A percentile compares a stretch with the other conserved stretches of the same genome.
Conservation (phyloP, 2,329 filamentous ascomycete genomes). For the Fusarium metavorans region DNA sequence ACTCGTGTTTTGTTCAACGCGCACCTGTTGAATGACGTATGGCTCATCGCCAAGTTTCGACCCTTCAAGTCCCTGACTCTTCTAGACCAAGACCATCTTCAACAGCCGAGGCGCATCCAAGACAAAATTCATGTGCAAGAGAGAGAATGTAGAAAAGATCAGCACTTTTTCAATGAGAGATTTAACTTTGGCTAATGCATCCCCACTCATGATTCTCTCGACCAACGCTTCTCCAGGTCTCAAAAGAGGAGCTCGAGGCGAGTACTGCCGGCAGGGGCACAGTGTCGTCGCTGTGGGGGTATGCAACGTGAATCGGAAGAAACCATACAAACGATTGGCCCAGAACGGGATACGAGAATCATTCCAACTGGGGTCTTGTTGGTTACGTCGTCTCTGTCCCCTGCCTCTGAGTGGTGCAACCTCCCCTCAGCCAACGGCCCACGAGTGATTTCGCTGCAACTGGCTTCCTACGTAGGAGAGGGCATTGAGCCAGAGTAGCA, state of each 20-base stretch:
- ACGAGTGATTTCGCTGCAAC: neutral
- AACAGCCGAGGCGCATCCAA: neutral
- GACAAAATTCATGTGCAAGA: neutral
- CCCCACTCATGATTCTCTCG: neutral
- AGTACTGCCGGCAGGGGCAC: neutral
- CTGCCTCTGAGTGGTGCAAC: neutral
- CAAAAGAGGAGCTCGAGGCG: neutral
- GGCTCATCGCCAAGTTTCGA: neutral
- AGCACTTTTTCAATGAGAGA: neutral
- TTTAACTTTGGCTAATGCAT: neutral
- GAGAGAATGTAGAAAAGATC: neutral
- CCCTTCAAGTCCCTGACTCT: neutral
- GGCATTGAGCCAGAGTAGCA: neutral
- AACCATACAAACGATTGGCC: neutral
- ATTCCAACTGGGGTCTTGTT: neutral
- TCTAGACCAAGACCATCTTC: neutral
- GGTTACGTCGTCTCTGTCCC: neutral
- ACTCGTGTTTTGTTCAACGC: neutral
- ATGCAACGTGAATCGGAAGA: constrained; percentile 3
- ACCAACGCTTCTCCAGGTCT: neutral
- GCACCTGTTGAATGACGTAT: neutral
- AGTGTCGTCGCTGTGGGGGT: constrained; percentile 4
- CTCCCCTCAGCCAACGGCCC: neutral
- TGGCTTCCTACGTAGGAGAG: no score
- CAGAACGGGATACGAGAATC: neutral